These are phyloP conservation scores for Rhizopogon parksii DNA, from an alignment of 1,284 basidiomycete species.

Conservation along the genomic window DNA sequence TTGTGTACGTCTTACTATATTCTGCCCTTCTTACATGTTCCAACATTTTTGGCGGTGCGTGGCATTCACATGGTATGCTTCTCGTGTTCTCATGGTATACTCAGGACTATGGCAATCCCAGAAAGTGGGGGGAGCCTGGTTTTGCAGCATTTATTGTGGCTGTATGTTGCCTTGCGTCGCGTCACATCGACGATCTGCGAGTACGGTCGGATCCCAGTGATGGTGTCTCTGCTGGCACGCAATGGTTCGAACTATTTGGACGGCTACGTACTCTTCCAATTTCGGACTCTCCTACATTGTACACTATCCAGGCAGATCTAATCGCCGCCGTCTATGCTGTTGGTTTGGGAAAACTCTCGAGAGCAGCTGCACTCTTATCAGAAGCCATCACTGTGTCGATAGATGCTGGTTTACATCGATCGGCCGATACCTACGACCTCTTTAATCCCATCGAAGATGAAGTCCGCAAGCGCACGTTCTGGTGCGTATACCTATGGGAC, in stretches of 20 bases:
- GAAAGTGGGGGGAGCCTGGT: conserved; percentile 89
- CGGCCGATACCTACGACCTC: conserved; percentile 80
- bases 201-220: conserved; percentile 75
- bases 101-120: conserved; percentile 84
- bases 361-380: conserved; percentile 76
- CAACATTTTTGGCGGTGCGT: conserved; percentile 75
- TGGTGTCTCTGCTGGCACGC: conserved; percentile 78
- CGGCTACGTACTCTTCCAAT: conserved; percentile 79
- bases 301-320: conserved; percentile 83
- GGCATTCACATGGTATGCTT: conserved; percentile 6
- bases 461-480: conserved; percentile 85
- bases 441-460: conserved; percentile 85
- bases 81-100: conserved; percentile 15
- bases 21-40: conserved; percentile 85
- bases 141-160: conserved; percentile 88
- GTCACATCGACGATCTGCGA: conserved; percentile 85
- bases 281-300: conserved; percentile 81
- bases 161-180: conserved; percentile 80
- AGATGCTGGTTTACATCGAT: conserved; percentile 82
- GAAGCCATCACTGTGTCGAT: conserved; percentile 79
- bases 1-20: conserved; percentile 88
- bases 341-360: conserved; percentile 80
- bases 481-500: conserved; percentile 92
- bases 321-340: conserved; percentile 85
- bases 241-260: conserved; percentile 84